Evolutionary conservation across 2,329 filamentous ascomycete species (phyloP).

Genomic region (Fusarium sororula): DNA sequence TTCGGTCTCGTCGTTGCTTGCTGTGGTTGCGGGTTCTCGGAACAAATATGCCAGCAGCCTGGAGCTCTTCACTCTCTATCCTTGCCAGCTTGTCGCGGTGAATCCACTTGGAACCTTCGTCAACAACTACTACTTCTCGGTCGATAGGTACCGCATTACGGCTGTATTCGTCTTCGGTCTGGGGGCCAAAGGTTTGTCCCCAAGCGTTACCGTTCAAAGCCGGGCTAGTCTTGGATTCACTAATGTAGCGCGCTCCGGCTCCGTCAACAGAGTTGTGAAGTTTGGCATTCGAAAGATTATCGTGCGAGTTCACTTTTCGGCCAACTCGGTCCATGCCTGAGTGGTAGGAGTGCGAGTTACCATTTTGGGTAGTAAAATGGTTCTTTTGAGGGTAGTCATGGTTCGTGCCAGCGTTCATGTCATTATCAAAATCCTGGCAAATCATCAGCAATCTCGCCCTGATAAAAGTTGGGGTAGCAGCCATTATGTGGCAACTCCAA

Average conservation of each 20-base stretch:
- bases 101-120: conserved; percentile 81
- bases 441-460: conserved; percentile 22
- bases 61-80: conserved; percentile 83
- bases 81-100: conserved; percentile 84
- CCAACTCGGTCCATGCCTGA: conserved; percentile 42
- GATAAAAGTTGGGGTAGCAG: not conserved
- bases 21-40: conserved; percentile 64
- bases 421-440: conserved; percentile 33
- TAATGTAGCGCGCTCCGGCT: conserved; percentile 31
- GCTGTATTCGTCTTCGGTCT: conserved; percentile 40
- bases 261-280: conserved; percentile 39
- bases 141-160: conserved; percentile 42
- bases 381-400: conserved; percentile 34
- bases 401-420: conserved; percentile 21
- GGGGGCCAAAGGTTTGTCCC: conserved; percentile 18
- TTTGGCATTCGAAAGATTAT: conserved; percentile 43
- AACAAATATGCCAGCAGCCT: conserved; percentile 77
- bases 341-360: conserved; percentile 39
- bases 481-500: not conserved
- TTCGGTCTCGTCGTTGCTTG: conserved; percentile 53
- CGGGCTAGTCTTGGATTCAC: conserved; percentile 40
- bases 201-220: conserved; percentile 34
- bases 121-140: conserved; percentile 50
- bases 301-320: conserved; percentile 50
- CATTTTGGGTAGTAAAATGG: conserved; percentile 37